Evolutionary conservation across 306 rosid species (phyloP).

Genomic region (Vachellia collinsii): DNA sequence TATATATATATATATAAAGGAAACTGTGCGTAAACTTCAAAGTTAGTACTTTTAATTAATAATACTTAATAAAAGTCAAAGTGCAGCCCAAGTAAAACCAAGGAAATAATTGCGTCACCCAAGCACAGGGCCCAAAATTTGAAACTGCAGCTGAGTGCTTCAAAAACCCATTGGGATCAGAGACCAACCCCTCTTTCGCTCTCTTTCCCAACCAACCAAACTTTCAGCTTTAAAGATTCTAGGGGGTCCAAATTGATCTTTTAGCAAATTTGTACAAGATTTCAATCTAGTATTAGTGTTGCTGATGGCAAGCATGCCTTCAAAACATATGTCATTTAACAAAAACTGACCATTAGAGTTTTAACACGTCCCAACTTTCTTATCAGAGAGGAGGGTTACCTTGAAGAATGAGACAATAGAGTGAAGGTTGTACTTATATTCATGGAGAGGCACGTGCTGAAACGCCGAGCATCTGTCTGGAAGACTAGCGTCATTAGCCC

Average conservation of each 20-base stretch:
- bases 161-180: background rate
- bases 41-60: background rate
- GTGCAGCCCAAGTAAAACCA: background rate
- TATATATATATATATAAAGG: background rate
- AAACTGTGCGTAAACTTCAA: background rate
- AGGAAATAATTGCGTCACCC: background rate
- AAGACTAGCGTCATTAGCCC: slow-evolving; percentile 89
- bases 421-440: slow-evolving; percentile 68
- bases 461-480: slow-evolving; percentile 67
- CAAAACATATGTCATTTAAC: slow-evolving; percentile 32
- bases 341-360: slow-evolving; percentile 35
- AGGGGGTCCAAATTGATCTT: background rate
- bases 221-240: background rate
- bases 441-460: slow-evolving; percentile 77
- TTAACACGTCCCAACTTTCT: slow-evolving; percentile 29
- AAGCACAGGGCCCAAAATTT: background rate
- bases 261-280: slow-evolving; percentile 12
- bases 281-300: background rate
- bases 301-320: slow-evolving; percentile 37
- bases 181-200: background rate
- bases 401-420: slow-evolving; percentile 70
- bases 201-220: background rate
- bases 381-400: slow-evolving; percentile 42
- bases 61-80: background rate
- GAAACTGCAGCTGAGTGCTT: background rate